Evolutionary conservation across 73 alveolate species (phyloP), one percentile per base, ranked within the genome.

Genomic region (Uronychia setigera): DNA sequence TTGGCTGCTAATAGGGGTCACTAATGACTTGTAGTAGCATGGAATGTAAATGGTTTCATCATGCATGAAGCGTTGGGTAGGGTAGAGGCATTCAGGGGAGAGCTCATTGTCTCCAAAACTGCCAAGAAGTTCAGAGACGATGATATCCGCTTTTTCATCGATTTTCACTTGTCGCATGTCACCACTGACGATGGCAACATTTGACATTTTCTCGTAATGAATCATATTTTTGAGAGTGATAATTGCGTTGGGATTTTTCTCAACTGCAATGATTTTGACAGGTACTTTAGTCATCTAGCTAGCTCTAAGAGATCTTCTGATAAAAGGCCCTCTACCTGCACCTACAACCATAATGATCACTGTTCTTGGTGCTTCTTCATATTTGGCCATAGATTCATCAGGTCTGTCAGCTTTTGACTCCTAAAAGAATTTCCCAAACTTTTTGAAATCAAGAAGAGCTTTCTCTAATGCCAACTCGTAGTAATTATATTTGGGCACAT

Each of bases 71-170:
- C 84, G 60, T 77, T 87, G 86, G 34, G 97, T 94, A 57, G 98
- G 96, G 31, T 83, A 88, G 32, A 96, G 90, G 79, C 99, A 97
- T 82, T 97, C 99, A 26, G 99, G 99, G 77, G 95, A 84, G 27
- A 95, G 92, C 89, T 97, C 99, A 86, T 97, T 97, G 89, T 97
- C 99, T 46, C 99, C 99, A 84, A 97, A 97, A 88, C 98, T 90
- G 35, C 99, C 99, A 29, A 97, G 87, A 78, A 97, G 90, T 92
- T 97, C 99, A 27, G 95, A 77, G 58, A 97, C 96, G 60, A 96
- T 83, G 35, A 97, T 87, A 79, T 97, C 99, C 29, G 97, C 98
- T 81, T 94, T 79, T 13, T 33, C 77, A 32, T 89, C 93, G 75
- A 88, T 85, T n/a, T 81, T 80, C 13, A 89, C 75, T 19, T 83